A percentile compares a stretch with the other conserved stretches of the same genome.
Evolutionary conservation across 176 grass and related monocot species (phyloP).

Genomic region (Oryza glumipatula): DNA sequence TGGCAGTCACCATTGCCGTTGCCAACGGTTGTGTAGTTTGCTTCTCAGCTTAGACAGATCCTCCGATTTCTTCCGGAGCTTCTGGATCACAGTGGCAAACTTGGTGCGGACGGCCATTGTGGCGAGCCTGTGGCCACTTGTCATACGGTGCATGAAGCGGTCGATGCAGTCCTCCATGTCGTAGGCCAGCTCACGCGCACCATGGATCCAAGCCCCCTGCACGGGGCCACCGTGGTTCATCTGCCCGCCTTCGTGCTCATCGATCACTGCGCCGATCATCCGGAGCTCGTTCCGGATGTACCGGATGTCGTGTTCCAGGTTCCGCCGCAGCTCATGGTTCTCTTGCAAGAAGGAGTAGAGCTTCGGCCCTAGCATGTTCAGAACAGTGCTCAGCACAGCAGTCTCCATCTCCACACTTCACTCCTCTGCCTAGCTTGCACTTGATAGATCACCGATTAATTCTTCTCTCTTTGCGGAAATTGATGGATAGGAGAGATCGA

Average conservation of each 20-base stretch:
- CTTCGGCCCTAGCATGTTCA: neutral
- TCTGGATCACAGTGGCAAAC: neutral
- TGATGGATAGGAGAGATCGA: too few relatives aligned
- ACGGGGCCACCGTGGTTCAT: neutral
- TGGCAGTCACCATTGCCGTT: neutral
- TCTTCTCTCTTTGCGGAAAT: too few relatives aligned
- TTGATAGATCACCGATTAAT: too few relatives aligned
- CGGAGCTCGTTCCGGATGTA: neutral
- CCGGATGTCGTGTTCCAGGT: neutral
- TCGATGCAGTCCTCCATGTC: conserved; percentile 26
- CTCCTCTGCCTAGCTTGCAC: neutral
- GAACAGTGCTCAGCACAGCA: neutral
- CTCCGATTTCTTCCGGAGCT: conserved; percentile 16
- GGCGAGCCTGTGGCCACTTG: too few relatives aligned
- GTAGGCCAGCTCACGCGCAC: conserved; percentile 1
- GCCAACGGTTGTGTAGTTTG: neutral
- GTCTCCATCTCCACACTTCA: neutral
- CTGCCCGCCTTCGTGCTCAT: neutral
- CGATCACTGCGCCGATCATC: conserved; percentile 11
- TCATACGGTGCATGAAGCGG: neutral
- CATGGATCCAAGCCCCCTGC: neutral
- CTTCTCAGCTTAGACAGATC: neutral
- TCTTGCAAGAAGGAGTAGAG: neutral
- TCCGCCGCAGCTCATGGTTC: neutral
- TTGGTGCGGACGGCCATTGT: neutral